phyloP scores from a whole-genome alignment of 2,329 filamentous ascomycete genomes.

The Cladosporium sp. region DNA sequence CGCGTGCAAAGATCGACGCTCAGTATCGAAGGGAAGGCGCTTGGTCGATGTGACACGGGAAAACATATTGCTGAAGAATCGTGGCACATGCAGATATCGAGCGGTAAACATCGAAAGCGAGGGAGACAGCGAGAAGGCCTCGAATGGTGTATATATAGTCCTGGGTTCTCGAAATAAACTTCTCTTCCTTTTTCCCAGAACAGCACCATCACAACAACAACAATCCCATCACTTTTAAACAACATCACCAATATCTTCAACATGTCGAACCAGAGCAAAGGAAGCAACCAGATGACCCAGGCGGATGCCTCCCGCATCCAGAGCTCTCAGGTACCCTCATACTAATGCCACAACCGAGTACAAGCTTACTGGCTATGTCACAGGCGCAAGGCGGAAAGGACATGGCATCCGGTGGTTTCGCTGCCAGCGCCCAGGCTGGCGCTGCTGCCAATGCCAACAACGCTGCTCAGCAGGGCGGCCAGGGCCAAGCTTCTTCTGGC shows the following conservation, averaged over 20 bases:
- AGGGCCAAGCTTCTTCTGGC: background rate
- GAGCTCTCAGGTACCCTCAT: background rate
- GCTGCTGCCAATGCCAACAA: conserved; percentile 1
- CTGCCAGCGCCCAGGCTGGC: background rate
- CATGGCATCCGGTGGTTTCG: background rate
- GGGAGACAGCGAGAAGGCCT: background rate
- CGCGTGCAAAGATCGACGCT: background rate
- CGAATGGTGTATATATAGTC: background rate
- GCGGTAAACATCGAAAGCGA: background rate
- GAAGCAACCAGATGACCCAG: background rate
- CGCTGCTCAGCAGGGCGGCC: background rate
- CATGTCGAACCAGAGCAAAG: background rate
- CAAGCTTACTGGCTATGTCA: background rate
- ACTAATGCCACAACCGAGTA: too few species aligned
- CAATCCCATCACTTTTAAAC: background rate
- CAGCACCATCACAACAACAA: background rate
- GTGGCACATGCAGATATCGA: background rate
- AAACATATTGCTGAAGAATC: too few species aligned
- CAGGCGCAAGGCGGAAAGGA: background rate
- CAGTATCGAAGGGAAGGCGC: background rate
- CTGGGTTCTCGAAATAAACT: background rate
- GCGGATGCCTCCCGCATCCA: background rate
- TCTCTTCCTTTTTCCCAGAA: background rate
- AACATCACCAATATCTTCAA: background rate
- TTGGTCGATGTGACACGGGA: background rate